Evolutionary conservation across 2,329 filamentous ascomycete species (phyloP).

Genomic region (Verticillium dahliae): DNA sequence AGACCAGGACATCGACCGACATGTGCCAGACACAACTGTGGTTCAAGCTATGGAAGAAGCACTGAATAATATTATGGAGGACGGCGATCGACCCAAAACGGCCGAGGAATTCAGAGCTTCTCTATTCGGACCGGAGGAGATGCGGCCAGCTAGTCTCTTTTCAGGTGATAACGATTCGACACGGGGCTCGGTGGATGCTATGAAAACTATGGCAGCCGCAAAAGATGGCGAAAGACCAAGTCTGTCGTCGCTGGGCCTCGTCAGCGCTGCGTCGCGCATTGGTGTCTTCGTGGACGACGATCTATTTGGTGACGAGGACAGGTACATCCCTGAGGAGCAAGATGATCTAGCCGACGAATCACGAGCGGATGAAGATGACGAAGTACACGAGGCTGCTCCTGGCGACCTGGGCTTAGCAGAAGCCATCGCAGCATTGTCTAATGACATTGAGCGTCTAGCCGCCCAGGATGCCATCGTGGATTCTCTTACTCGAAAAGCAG

Average conservation of each 20-base stretch:
- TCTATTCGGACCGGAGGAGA: slow-evolving; percentile 54
- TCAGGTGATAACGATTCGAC: slow-evolving; percentile 54
- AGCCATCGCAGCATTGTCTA: slow-evolving; percentile 80
- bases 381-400: slow-evolving; percentile 88
- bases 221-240: slow-evolving; percentile 67
- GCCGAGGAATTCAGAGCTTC: slow-evolving; percentile 60
- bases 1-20: slow-evolving; percentile 60
- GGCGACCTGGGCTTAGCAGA: slow-evolving; percentile 91
- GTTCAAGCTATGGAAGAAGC: slow-evolving; percentile 92
- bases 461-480: slow-evolving; percentile 89
- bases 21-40: slow-evolving; percentile 65
- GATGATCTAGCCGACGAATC: slow-evolving; percentile 60
- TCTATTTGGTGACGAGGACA: slow-evolving; percentile 83
- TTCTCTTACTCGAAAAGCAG: slow-evolving; percentile 86
- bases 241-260: slow-evolving; percentile 82
- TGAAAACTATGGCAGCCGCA: slow-evolving; percentile 20
- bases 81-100: slow-evolving; percentile 54
- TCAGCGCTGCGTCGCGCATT: slow-evolving; percentile 79
- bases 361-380: slow-evolving; percentile 60
- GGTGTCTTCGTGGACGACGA: slow-evolving; percentile 93
- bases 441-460: slow-evolving; percentile 81
- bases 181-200: slow-evolving; percentile 53
- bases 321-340: slow-evolving; percentile 77
- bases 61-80: slow-evolving; percentile 85
- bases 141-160: slow-evolving; percentile 38